Conservation (phyloP, 202 grass and related monocot species). For the Cymbopogon flexuosus region DNA sequence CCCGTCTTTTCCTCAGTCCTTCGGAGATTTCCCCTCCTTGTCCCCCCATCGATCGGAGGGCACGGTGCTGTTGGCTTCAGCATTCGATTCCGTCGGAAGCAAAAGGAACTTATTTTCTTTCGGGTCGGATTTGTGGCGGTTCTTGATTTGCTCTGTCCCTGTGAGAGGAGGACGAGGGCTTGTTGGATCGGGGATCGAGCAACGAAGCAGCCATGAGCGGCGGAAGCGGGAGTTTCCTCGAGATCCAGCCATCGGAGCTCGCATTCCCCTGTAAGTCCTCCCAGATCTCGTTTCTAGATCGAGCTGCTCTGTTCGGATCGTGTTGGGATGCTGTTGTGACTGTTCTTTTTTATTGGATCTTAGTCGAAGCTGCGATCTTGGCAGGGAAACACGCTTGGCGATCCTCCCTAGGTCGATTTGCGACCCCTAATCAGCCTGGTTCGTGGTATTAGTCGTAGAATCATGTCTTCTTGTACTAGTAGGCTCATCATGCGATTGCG, state of each 20-base stretch:
- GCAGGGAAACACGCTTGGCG: neutral
- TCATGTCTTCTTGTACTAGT: neutral
- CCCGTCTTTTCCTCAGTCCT: neutral
- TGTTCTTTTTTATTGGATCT: constrained; percentile 16
- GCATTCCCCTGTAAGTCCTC: constrained; percentile 64
- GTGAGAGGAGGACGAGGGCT: neutral
- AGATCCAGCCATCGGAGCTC: constrained; percentile 83
- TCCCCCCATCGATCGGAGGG: constrained; percentile 35
- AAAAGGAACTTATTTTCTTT: neutral
- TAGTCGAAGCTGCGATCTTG: constrained; percentile 36
- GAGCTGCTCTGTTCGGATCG: neutral
- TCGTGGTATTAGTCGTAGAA: neutral
- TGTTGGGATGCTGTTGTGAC: neutral
- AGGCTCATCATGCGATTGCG: neutral
- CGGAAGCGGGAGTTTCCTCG: constrained; percentile 48
- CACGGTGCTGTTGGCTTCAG: neutral
- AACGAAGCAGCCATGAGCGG: constrained; percentile 39
- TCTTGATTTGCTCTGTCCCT: constrained; percentile 13
- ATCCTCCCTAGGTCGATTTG: neutral
- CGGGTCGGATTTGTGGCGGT: neutral
- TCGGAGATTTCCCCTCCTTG: neutral
- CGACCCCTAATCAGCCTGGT: neutral
- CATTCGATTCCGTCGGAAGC: constrained; percentile 18
- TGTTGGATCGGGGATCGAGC: neutral
- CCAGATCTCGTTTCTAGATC: constrained; percentile 37